Evolutionary conservation across 805 yeast genomes (phyloP).

Genomic region (Lipomyces kockii): DNA sequence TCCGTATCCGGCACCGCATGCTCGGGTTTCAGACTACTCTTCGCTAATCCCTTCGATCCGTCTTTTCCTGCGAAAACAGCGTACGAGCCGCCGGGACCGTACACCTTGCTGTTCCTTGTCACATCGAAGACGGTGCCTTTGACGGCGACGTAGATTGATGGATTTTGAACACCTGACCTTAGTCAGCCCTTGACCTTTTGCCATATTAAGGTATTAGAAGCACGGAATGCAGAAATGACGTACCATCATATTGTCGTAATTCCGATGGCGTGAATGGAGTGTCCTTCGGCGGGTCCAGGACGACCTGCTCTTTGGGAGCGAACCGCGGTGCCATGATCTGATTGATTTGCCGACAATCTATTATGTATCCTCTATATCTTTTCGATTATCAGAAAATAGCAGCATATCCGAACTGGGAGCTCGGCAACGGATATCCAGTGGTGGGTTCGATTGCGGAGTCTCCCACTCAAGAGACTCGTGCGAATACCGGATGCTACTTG

Average conservation of each 20-base stretch:
- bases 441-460: no score
- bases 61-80: slow-evolving; percentile 76
- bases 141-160: slow-evolving; percentile 70
- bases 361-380: slow-evolving; percentile 34
- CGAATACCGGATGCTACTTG: no score
- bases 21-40: slow-evolving; percentile 61
- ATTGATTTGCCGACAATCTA: slow-evolving; percentile 18
- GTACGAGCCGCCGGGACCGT: slow-evolving; percentile 79
- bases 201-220: neutral
- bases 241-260: slow-evolving; percentile 55
- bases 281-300: slow-evolving; percentile 57
- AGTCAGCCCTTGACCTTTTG: neutral
- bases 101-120: slow-evolving; percentile 62
- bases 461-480: no score
- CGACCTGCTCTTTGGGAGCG: slow-evolving; percentile 60
- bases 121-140: slow-evolving; percentile 83
- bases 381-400: neutral
- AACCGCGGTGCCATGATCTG: slow-evolving; percentile 42
- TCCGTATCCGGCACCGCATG: slow-evolving; percentile 51
- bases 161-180: slow-evolving; percentile 47
- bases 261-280: slow-evolving; percentile 51
- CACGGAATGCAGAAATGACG: slow-evolving; percentile 15
- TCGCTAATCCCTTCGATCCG: slow-evolving; percentile 75
- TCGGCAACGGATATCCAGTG: no score
- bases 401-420: no score